Percentiles rank a stretch among this genome's conserved stretches.
These are phyloP conservation scores for Colletotrichum australisinense DNA, from an alignment of 2,329 filamentous ascomycete species.

Conservation along the genomic window DNA sequence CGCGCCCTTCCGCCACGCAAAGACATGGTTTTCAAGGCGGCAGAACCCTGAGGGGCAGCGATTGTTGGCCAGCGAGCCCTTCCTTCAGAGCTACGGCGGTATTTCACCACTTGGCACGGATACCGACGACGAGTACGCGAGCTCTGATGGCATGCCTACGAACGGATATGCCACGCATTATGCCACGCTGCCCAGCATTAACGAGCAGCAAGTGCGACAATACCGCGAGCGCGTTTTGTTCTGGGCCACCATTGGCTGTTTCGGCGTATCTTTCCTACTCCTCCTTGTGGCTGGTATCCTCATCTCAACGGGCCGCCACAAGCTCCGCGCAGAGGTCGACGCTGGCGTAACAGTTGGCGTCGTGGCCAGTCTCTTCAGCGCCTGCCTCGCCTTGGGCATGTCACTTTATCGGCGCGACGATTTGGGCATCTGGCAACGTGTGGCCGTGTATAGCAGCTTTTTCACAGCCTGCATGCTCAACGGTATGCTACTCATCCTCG, in stretches of 20 bases:
- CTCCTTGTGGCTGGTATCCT: conserved; percentile 74
- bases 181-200: conserved; percentile 62
- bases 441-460: conserved; percentile 53
- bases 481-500: conserved; percentile 55
- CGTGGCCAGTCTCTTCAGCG: conserved; percentile 73
- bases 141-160: conserved; percentile 60
- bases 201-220: conserved; percentile 59
- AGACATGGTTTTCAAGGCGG: conserved; percentile 57
- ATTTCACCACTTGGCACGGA: conserved; percentile 45
- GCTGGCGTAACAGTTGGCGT: conserved; percentile 78
- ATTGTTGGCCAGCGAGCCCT: conserved; percentile 21
- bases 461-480: conserved; percentile 53
- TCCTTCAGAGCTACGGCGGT: conserved; percentile 36
- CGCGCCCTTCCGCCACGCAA: conserved; percentile 62
- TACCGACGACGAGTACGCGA: conserved; percentile 62
- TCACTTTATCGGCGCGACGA: conserved; percentile 63
- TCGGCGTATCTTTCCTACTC: conserved; percentile 70
- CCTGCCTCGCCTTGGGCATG: conserved; percentile 69
- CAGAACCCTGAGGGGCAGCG: conserved; percentile 14
- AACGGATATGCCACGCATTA: conserved; percentile 65
- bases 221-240: conserved; percentile 68
- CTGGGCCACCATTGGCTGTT: conserved; percentile 63
- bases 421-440: conserved; percentile 54
- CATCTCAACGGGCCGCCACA: conserved; percentile 75
- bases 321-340: conserved; percentile 77